A percentile compares a stretch with the other conserved stretches of the same genome.
Evolutionary conservation across 164 flowering plant genomes (phyloP).

Genomic region (Macadamia integrifolia): DNA sequence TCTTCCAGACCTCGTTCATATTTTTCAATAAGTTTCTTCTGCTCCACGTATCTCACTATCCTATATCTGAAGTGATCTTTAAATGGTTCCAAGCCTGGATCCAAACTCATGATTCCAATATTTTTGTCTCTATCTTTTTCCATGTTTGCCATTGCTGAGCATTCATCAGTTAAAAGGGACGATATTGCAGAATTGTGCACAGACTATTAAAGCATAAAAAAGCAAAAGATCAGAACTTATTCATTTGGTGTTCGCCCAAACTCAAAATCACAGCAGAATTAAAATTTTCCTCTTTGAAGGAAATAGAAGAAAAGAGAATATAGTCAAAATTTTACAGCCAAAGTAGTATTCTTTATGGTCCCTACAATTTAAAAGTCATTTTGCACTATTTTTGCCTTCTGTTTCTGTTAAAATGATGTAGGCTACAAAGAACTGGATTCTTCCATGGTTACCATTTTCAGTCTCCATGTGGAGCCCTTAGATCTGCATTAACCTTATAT

Average conservation of each 20-base stretch:
- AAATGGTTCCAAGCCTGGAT: slow-evolving; percentile 57
- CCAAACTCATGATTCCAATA: slow-evolving; percentile 48
- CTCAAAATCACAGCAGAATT: too few species aligned
- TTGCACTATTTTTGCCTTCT: not conserved
- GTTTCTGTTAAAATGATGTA: not conserved
- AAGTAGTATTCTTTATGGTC: not conserved
- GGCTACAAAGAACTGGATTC: too few species aligned
- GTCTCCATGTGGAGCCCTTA: too few species aligned
- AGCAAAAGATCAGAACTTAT: slow-evolving; percentile 4
- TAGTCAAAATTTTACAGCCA: not conserved
- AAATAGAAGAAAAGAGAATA: not conserved
- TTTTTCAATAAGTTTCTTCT: slow-evolving; percentile 57
- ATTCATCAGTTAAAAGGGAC: slow-evolving; percentile 42
- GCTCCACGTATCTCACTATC: slow-evolving; percentile 52
- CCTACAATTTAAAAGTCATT: too few species aligned
- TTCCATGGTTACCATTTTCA: too few species aligned
- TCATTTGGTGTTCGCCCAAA: not conserved
- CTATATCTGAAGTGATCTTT: slow-evolving; percentile 75
- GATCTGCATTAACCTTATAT: too few species aligned
- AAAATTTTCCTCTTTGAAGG: too few species aligned
- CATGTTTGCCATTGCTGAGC: slow-evolving; percentile 25
- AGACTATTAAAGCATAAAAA: slow-evolving; percentile 24
- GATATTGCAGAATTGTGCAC: slow-evolving; percentile 27
- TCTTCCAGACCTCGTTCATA: slow-evolving; percentile 84
- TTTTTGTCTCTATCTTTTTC: slow-evolving; percentile 48